Percentiles rank a stretch among this genome's conserved stretches.
These are phyloP conservation scores for Aspergillus luchuensis DNA, from an alignment of 2,329 filamentous ascomycete genomes.

Conservation along the genomic window DNA sequence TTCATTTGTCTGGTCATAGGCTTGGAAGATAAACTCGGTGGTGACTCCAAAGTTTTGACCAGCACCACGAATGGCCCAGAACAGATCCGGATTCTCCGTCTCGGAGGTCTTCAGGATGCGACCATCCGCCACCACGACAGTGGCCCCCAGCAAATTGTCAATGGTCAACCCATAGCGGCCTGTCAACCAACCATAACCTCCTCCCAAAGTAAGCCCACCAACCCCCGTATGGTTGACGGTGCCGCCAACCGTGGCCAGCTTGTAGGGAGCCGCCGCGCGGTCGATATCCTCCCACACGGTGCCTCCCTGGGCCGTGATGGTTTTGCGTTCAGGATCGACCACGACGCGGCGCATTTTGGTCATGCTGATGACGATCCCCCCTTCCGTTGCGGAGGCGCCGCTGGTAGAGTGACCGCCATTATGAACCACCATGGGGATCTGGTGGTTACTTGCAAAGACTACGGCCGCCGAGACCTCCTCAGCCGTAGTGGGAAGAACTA, in stretches of 20 bases:
- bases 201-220: conserved; percentile 59
- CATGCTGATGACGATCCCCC: conserved; percentile 2
- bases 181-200: conserved; percentile 59
- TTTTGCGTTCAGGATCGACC: background rate
- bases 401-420: background rate
- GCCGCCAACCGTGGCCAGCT: conserved; percentile 61
- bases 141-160: conserved; percentile 48
- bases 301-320: conserved; percentile 3
- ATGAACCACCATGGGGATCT: background rate
- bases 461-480: background rate
- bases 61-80: conserved; percentile 50
- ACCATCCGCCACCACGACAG: conserved; percentile 43
- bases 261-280: conserved; percentile 50
- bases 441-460: background rate
- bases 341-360: background rate
- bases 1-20: conserved; percentile 33
- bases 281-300: conserved; percentile 50
- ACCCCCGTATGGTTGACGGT: conserved; percentile 64
- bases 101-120: conserved; percentile 39
- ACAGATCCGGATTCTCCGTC: conserved; percentile 49
- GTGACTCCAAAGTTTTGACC: conserved; percentile 48
- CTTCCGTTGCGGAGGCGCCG: background rate
- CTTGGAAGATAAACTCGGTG: conserved; percentile 44
- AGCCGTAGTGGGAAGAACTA: background rate
- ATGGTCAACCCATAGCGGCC: conserved; percentile 56